Conservation (phyloP, 495 filamentous ascomycete species). For the Rhypophila decipiens region DNA sequence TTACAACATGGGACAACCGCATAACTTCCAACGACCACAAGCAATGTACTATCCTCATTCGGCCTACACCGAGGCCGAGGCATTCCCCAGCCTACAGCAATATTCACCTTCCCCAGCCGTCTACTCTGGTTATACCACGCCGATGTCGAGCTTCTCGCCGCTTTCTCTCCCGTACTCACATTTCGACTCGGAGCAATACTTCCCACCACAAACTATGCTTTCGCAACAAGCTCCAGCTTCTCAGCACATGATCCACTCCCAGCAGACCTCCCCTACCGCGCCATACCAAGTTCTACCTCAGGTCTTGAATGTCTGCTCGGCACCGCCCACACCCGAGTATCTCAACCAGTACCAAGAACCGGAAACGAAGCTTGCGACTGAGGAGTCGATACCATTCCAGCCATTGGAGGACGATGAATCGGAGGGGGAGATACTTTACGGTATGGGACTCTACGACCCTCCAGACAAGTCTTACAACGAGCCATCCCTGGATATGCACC, state of each 20-base stretch:
- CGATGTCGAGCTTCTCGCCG: constrained; percentile 34
- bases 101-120: constrained; percentile 34
- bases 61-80: constrained; percentile 29
- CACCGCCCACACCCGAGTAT: constrained; percentile 57
- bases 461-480: constrained; percentile 38
- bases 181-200: constrained; percentile 14
- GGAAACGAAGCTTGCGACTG: constrained; percentile 26
- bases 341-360: constrained; percentile 21
- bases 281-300: neutral
- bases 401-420: constrained; percentile 37
- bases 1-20: constrained; percentile 24
- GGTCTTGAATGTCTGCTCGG: constrained; percentile 30
- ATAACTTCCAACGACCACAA: constrained; percentile 21
- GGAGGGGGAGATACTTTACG: constrained; percentile 66
- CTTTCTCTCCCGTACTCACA: constrained; percentile 29
- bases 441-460: constrained; percentile 76
- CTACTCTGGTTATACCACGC: constrained; percentile 43
- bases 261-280: constrained; percentile 4
- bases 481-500: constrained; percentile 35
- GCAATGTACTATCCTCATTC: constrained; percentile 22
- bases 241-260: constrained; percentile 1
- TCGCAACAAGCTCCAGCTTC: neutral
- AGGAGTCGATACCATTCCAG: constrained; percentile 40
- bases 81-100: constrained; percentile 30
- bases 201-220: constrained; percentile 10